Conservation (phyloP, 2,329 filamentous ascomycete species). For the Microascus cirrosus region DNA sequence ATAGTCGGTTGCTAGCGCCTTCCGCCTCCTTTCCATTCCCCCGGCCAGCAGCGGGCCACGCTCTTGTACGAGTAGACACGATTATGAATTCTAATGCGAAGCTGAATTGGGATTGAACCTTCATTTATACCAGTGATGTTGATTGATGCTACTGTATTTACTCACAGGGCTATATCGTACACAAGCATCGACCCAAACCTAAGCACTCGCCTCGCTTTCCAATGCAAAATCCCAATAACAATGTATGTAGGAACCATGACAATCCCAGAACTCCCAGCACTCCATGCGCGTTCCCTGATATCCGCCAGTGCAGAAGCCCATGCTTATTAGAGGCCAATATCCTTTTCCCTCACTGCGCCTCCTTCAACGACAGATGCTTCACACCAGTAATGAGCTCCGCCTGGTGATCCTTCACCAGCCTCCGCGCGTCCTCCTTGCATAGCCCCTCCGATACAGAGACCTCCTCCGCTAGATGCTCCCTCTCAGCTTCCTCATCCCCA, state of each 20-base stretch:
- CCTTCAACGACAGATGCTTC: slow-evolving; percentile 8
- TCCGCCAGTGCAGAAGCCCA: no score
- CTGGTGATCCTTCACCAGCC: slow-evolving; percentile 6
- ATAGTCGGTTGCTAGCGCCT: background rate
- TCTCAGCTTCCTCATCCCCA: slow-evolving; percentile 29
- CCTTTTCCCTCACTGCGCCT: background rate
- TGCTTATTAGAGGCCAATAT: background rate
- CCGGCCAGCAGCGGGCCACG: background rate
- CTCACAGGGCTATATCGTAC: background rate
- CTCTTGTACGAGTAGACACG: background rate
- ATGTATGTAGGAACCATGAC: background rate
- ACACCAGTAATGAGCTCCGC: slow-evolving; percentile 10
- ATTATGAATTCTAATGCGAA: background rate
- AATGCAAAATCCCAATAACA: background rate
- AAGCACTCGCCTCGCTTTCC: slow-evolving; percentile 2
- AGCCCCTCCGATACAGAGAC: slow-evolving; percentile 5
- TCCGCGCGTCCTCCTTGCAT: background rate
- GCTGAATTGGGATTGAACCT: background rate
- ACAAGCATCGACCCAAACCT: background rate
- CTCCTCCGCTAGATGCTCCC: slow-evolving; percentile 13
- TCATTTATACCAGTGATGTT: background rate
- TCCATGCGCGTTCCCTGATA: background rate
- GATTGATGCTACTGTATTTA: background rate
- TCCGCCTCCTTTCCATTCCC: background rate
- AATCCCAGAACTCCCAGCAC: background rate